Evolutionary conservation across 2,329 filamentous ascomycete species (phyloP), one percentile per base, ranked within the genome.

Genomic region (Rutstroemia sp.): DNA sequence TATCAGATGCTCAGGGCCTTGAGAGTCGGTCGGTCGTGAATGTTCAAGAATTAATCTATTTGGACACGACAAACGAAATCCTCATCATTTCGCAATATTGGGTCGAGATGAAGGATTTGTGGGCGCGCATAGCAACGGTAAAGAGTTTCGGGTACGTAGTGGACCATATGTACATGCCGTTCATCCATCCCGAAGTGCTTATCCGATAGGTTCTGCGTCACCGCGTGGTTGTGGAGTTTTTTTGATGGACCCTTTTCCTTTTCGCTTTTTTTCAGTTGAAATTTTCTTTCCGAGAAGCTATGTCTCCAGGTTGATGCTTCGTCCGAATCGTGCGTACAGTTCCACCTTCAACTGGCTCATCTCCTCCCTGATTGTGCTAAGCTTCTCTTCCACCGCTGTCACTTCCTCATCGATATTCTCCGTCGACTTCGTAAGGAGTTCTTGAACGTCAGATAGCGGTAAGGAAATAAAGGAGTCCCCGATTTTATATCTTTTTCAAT

Each of bases 261-360:
- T 48, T 50, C 14, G 30, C 30, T 51, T 44, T 42, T 63, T 59
- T 60, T 60, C 8, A 19, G 17, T 19, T 6, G 39, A 63, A 62
- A 64, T 51, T 58, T 64, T 62, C 52, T 59, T 23, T 23, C 23
- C 23, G 58, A 58, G 44, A 51, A 4, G 66, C 80, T 77, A 94
- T 64, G 88, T 89, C 74, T 99, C 94, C 63, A 97, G 78, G 73
- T 99, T 99, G 78, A 99, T 99, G 71, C 92, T 95, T 72, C 88
- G 84, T 56, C 94, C 94, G 73, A 99, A 99, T 60, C 95, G 84
- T 36, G 91, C 92, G 73, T 99, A 99, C 60, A 99, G 76, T 60
- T 89, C 84, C 58, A 95, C 88, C 78, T 99, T 99, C 62, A 99
- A 78, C 71, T 88, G 79, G 60, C 84, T 82, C 88, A 97, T 92